A percentile compares a stretch with the other conserved stretches of the same genome.
Conservation (phyloP, 768 basidiomycete genomes). For the Scleroderma citrinum region DNA sequence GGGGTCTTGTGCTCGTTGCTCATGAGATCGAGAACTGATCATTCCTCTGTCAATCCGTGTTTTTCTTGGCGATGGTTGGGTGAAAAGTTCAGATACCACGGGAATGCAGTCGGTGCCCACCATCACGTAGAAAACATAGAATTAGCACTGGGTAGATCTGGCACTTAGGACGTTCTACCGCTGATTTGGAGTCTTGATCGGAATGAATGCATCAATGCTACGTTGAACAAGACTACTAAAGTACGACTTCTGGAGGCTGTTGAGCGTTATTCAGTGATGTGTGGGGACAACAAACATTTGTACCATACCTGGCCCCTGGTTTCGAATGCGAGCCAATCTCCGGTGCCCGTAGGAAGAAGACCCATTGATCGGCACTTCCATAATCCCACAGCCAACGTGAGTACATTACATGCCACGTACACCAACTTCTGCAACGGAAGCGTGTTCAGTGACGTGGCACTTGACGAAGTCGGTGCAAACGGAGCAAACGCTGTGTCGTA, state of each 20-base stretch:
- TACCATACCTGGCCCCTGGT: constrained; percentile 54
- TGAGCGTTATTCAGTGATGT: too few relatives aligned
- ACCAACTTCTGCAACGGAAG: constrained; percentile 66
- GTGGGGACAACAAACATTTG: not conserved
- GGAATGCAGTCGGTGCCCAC: constrained; percentile 13
- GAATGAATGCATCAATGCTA: constrained; percentile 10
- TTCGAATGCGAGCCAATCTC: constrained; percentile 95
- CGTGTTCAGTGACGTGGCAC: constrained; percentile 41
- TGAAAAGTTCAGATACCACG: constrained; percentile 33
- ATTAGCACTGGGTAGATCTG: constrained; percentile 8
- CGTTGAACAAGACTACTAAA: not conserved
- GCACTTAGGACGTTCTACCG: constrained; percentile 16
- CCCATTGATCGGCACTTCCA: constrained; percentile 96
- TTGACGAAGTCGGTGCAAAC: constrained; percentile 44
- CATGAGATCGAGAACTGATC: constrained; percentile 18
- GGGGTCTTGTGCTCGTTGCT: constrained; percentile 15
- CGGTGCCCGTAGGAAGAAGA: constrained; percentile 81
- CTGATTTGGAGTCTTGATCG: not conserved
- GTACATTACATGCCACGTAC: constrained; percentile 65
- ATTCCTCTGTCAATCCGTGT: not conserved
- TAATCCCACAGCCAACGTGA: constrained; percentile 77
- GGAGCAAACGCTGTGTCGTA: constrained; percentile 61
- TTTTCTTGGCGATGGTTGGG: constrained; percentile 20
- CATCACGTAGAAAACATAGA: constrained; percentile 10
- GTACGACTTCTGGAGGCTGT: too few relatives aligned